A percentile compares a stretch with the other conserved stretches of the same genome.
Conservation (phyloP, 2,329 filamentous ascomycete species). For the Exophiala sp. region DNA sequence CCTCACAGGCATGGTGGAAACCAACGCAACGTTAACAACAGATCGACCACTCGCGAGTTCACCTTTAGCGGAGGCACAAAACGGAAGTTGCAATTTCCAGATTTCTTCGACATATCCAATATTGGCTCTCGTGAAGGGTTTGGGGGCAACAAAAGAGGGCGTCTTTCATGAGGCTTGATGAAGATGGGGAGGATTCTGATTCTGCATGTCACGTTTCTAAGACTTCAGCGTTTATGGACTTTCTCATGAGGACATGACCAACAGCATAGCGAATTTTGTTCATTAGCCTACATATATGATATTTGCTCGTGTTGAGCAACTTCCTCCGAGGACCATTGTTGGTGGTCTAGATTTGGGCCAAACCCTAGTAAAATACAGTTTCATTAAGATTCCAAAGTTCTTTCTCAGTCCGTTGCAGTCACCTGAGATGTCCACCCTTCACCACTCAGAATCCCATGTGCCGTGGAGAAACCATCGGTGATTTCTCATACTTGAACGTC, state of each 20-base stretch:
- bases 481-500: too few species aligned
- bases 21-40: conserved; percentile 33
- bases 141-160: conserved; percentile 41
- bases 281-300: conserved; percentile 11
- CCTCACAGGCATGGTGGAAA: conserved; percentile 40
- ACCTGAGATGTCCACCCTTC: too few species aligned
- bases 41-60: conserved; percentile 38
- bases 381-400: background rate
- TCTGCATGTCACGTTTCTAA: too few species aligned
- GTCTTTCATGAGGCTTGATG: conserved; percentile 34
- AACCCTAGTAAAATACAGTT: background rate
- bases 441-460: too few species aligned
- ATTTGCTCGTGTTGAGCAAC: conserved; percentile 6
- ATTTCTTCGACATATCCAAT: conserved; percentile 50
- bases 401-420: too few species aligned
- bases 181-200: too few species aligned
- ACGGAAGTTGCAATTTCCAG: conserved; percentile 45
- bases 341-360: background rate
- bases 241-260: conserved; percentile 22
- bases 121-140: conserved; percentile 40
- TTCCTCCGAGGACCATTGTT: background rate
- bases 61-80: conserved; percentile 44
- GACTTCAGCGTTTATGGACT: background rate
- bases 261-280: conserved; percentile 23
- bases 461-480: too few species aligned